Base-by-base conservation (phyloP, 345 rosid species). In the Bruguiera sexangula region DNA sequence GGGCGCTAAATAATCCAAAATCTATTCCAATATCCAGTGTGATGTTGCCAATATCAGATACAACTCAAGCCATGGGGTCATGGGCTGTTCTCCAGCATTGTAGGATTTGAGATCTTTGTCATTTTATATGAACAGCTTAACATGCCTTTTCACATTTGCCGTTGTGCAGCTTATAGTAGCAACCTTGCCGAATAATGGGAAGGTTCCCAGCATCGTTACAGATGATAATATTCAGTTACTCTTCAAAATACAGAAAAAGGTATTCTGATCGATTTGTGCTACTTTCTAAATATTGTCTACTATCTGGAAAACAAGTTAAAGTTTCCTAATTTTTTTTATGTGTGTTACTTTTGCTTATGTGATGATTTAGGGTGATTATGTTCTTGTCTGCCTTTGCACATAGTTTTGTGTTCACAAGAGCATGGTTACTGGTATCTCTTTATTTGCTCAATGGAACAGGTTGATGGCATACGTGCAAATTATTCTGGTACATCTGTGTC, bases 201-300 rank as follows among this genome's bases (percentile, higher is more conserved):
- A 62, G 68, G 46, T 9, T 54, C 57, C 66, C 20, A 68, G 72
- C 43, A 68, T 74, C 54, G 59, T 74, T 24, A 67, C 77, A 13
- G 77, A 74, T 51, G 77, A 74, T 4, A 68, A 74, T 50, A 74
- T 74, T 27, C 65, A 29, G 68, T 55, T 74, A 52, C 77, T 74
- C 10, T 74, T 74, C 31, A 64, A 74, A 60, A 67, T 74, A 18
- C 77, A 74, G 64, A 66, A 68, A 31, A 74, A 74, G 77, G 77
- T 74, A 67, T 22, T 60, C 6, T 3, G 19, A 19, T 1, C 18
- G 50, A 50, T 11, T 36, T 11, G 50, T 59, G 51, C 63, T 54
- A 6, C 48, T 56, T 65, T 34, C 22, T 22, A 68, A 5, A 37
- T 68, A 6, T 5, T 19, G 0, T 68, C 31, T 22, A 19, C 37